Evolutionary conservation across 257 asterid species (phyloP).

Genomic region (Datura wrightii): DNA sequence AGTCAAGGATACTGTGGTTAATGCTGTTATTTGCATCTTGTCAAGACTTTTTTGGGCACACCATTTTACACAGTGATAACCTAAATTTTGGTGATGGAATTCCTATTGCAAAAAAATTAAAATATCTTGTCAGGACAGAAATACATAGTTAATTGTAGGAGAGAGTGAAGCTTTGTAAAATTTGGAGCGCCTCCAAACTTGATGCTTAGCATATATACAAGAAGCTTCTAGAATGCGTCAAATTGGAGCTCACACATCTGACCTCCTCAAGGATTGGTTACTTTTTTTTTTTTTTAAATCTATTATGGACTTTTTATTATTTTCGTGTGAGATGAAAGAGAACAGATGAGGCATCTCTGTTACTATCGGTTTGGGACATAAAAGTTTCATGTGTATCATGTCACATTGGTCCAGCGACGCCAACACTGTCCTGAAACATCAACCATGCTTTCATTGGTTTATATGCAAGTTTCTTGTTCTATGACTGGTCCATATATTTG

Average conservation of each 20-base stretch:
- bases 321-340: neutral
- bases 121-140: neutral
- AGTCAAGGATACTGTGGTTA: neutral
- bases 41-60: neutral
- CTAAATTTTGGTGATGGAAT: neutral
- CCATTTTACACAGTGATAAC: neutral
- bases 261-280: neutral
- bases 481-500: neutral
- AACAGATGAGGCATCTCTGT: neutral
- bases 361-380: neutral
- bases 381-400: neutral
- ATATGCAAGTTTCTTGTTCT: neutral
- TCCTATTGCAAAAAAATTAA: neutral
- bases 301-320: neutral
- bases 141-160: conserved; percentile 1
- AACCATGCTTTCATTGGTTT: conserved; percentile 7
- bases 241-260: neutral
- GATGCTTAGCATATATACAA: neutral
- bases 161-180: neutral
- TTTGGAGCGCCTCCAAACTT: neutral
- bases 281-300: neutral
- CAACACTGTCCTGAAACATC: conserved; percentile 5
- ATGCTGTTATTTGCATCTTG: neutral
- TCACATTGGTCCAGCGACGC: neutral
- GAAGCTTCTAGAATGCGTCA: neutral